phyloP scores from a whole-genome alignment of 1,284 basidiomycete genomes.

The Moesziomyces sp. region DNA sequence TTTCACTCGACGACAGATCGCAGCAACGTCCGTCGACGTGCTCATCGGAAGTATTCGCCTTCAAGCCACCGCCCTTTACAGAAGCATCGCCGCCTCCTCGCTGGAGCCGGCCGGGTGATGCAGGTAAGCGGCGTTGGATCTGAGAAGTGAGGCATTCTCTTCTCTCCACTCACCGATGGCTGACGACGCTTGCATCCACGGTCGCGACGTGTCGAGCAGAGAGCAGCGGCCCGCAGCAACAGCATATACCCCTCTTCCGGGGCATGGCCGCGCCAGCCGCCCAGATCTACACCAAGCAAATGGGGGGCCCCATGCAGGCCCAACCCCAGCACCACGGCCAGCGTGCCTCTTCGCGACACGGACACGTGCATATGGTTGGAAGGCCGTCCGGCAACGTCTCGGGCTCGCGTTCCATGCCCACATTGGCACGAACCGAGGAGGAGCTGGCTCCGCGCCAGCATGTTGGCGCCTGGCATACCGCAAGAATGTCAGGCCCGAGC shows the following conservation, averaged over 20 bases:
- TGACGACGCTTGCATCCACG: too few species aligned
- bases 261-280: neutral
- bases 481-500: neutral
- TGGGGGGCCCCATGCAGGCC: neutral
- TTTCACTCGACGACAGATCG: slow-evolving; percentile 1
- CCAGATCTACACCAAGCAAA: neutral
- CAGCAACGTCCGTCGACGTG: slow-evolving; percentile 13
- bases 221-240: neutral
- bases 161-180: too few species aligned
- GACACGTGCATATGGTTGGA: neutral
- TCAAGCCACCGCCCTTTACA: slow-evolving; percentile 14
- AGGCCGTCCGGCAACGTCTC: neutral
- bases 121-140: slow-evolving; percentile 6
- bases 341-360: neutral
- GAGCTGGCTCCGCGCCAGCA: slow-evolving; percentile 1
- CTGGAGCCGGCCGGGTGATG: neutral
- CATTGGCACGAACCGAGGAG: slow-evolving; percentile 3
- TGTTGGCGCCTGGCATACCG: neutral
- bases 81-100: slow-evolving; percentile 5
- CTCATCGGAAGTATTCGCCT: slow-evolving; percentile 33
- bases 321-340: neutral
- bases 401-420: slow-evolving; percentile 1
- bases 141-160: too few species aligned
- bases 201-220: neutral
- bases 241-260: neutral